Conservation (phyloP, 208 protist species). For the Trypanosomatidae sp. region DNA sequence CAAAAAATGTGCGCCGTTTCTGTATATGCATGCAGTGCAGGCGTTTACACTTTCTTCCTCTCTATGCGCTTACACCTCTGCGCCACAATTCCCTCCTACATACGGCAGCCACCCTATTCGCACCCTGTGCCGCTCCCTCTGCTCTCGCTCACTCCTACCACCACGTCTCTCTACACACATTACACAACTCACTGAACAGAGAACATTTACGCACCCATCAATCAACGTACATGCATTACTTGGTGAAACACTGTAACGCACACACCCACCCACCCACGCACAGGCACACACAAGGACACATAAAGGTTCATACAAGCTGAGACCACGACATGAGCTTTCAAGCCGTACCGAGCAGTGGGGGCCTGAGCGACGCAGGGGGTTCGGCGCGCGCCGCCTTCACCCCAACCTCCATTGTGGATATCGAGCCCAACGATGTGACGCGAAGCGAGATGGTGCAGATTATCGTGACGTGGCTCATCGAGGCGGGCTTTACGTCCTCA, state of each 20-base stretch:
- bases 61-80: not conserved
- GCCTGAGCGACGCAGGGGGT: not conserved
- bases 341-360: not conserved
- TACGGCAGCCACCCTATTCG: not conserved
- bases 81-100: not conserved
- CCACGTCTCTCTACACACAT: not conserved
- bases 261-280: too few species aligned
- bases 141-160: not conserved
- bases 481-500: conserved; percentile 74
- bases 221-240: not conserved
- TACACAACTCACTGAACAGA: not conserved
- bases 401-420: conserved; percentile 44
- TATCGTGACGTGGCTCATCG: conserved; percentile 66
- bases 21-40: not conserved
- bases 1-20: not conserved
- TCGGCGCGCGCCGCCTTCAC: not conserved
- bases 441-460: conserved; percentile 72
- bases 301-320: not conserved
- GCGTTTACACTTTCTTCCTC: not conserved
- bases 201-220: not conserved
- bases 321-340: conserved; percentile 9
- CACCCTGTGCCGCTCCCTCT: not conserved
- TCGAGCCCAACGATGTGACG: conserved; percentile 66
- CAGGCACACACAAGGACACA: not conserved
- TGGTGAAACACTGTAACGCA: not conserved